These are phyloP conservation scores for Syzygium aqueum DNA, from an alignment of 345 rosid species.

Conservation along the genomic window DNA sequence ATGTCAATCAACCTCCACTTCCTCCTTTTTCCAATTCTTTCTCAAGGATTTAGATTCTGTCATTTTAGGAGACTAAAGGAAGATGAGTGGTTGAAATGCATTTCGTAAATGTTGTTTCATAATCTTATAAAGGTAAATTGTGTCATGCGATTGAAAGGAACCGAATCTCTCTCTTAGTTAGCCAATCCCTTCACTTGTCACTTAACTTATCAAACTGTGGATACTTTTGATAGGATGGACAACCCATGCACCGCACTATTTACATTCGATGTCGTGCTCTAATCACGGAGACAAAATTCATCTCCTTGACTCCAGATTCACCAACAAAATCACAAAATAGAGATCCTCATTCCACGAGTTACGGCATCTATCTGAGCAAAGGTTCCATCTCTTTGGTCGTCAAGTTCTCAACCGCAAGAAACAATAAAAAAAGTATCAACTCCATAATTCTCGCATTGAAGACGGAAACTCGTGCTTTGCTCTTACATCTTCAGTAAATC, in stretches of 20 bases:
- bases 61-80: neutral
- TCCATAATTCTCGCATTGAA: neutral
- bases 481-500: neutral
- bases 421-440: neutral
- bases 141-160: neutral
- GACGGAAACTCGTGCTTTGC: neutral
- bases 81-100: neutral
- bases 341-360: fast-evolving
- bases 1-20: neutral
- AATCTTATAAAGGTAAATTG: neutral
- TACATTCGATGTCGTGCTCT: neutral
- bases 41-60: neutral
- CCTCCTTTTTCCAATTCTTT: neutral
- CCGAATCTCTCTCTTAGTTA: neutral
- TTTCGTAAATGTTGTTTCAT: neutral
- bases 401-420: fast-evolving
- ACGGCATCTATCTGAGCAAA: neutral
- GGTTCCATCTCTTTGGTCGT: neutral
- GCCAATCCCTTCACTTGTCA: neutral
- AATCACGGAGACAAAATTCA: neutral
- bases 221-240: neutral
- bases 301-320: neutral
- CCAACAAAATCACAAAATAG: neutral
- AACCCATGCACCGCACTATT: neutral
- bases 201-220: neutral